Evolutionary conservation across 805 yeast genomes (phyloP), one percentile per base, ranked within the genome.

Genomic region (Priceomyces castillae): DNA sequence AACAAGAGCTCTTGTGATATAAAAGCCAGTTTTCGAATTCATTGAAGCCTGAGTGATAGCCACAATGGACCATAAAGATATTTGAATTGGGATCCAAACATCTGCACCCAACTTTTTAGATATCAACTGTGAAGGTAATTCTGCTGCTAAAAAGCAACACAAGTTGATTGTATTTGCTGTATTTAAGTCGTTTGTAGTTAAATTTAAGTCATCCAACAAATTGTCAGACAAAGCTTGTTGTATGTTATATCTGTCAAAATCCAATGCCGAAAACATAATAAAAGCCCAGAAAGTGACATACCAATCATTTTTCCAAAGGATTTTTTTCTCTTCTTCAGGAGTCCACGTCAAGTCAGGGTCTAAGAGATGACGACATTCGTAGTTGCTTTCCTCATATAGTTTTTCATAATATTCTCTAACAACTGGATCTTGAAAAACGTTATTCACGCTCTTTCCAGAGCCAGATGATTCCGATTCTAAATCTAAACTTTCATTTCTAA

Each of bases 101-200:
- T 81, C 86, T 3, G 84, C 77, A 11, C 88, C 89, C 28, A 82
- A 41, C 41, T 69, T 71, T 58, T 83, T 82, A n/a, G 84, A 76
- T 25, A 82, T 66, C 49, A 82, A 65, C 54, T 82, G 86, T 2
- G 86, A 80, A 0, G 88, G 88, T 10, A 82, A 58, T 57, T 83
- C 88, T 14, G 84, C 77, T 17, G 64, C 52, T 40, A 82, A 57
- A 53, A 83, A 82, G 37, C 76, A 66, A 5, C 79, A 65, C 46
- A 70, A 64, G 51, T 75, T 75, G 33, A 82, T 67, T 3, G 84
- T 79, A 46, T 69, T 74, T 17, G 86, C 89, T 31, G 68, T 56
- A 58, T 83, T 84, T 57, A 73, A 81, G 44, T 82, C 77, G 51
- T 76, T 64, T 11, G 84, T 80, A n/a, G 73, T 73, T 53, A 83